phyloP scores from a whole-genome alignment of 2,329 filamentous ascomycete genomes.

The Calonectria honghensis region DNA sequence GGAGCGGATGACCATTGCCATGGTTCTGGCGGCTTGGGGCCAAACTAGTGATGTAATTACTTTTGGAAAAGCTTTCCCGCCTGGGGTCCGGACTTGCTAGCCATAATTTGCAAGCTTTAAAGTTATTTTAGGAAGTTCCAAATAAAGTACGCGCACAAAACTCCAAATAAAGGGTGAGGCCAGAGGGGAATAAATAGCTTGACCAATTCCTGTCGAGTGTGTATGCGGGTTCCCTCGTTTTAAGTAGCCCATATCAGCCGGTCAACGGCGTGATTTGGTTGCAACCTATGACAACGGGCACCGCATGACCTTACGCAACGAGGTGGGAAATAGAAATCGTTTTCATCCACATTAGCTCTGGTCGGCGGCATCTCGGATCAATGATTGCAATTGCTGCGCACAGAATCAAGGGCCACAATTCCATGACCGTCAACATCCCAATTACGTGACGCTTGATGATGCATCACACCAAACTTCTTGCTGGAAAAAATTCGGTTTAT shows the following conservation, averaged over 20 bases:
- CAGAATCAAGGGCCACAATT: background rate
- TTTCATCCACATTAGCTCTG: background rate
- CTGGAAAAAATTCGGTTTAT: background rate
- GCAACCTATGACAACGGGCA: background rate
- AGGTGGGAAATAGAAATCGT: background rate
- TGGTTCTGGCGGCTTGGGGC: background rate
- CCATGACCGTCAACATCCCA: background rate
- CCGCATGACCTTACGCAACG: background rate
- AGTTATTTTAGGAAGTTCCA: background rate
- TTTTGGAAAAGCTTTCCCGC: slow-evolving; percentile 10
- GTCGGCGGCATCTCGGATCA: slow-evolving; percentile 4
- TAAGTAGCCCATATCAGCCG: background rate
- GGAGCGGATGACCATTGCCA: background rate
- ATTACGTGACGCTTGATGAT: background rate
- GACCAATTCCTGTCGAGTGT: background rate
- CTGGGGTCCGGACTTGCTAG: background rate
- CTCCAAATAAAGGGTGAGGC: background rate
- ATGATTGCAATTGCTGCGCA: background rate
- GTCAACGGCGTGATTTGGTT: background rate
- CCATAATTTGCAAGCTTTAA: background rate
- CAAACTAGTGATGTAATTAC: background rate
- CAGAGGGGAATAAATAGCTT: background rate
- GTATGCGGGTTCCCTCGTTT: background rate
- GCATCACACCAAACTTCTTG: background rate
- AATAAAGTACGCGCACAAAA: background rate